Percentiles rank a stretch among this genome's conserved stretches.
phyloP scores from a whole-genome alignment of 352 stramenopile genomes.

The Pythium plurisporium region DNA sequence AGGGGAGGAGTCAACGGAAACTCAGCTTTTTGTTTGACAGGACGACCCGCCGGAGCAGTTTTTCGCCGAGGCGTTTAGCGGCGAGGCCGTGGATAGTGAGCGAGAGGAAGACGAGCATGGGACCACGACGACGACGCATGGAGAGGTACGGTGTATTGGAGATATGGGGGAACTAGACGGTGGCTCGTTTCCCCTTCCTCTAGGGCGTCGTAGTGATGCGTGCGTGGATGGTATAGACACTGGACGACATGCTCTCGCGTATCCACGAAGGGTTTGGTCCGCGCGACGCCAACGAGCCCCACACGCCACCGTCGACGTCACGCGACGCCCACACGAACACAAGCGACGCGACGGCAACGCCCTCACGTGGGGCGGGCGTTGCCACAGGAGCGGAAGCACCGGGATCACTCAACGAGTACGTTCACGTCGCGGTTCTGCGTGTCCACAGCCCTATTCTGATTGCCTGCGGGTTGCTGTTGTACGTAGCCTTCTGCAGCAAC shows the following conservation, averaged over 20 bases:
- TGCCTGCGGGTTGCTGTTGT: background rate
- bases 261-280: slow-evolving; percentile 13
- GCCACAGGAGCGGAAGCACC: background rate
- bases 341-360: background rate
- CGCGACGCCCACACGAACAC: slow-evolving; percentile 2
- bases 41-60: slow-evolving; percentile 69
- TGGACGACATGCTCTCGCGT: slow-evolving; percentile 2
- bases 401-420: slow-evolving; percentile 17
- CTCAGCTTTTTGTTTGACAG: slow-evolving; percentile 18
- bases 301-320: background rate
- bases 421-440: too few relatives aligned
- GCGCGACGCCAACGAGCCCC: background rate
- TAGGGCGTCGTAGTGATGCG: too few relatives aligned
- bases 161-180: background rate
- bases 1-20: too few relatives aligned
- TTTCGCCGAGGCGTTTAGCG: slow-evolving; percentile 13
- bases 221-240: background rate
- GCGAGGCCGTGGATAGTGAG: too few relatives aligned
- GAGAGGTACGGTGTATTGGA: too few relatives aligned
- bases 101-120: too few relatives aligned
- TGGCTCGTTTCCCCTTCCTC: too few relatives aligned
- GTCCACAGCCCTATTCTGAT: too few relatives aligned
- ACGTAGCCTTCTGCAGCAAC: slow-evolving; percentile 22
- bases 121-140: too few relatives aligned
- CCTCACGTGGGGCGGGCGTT: background rate